Percentiles rank a stretch among this genome's conserved stretches.
Conservation (phyloP, 2,329 filamentous ascomycete genomes). For the Trichoderma asperellum region DNA sequence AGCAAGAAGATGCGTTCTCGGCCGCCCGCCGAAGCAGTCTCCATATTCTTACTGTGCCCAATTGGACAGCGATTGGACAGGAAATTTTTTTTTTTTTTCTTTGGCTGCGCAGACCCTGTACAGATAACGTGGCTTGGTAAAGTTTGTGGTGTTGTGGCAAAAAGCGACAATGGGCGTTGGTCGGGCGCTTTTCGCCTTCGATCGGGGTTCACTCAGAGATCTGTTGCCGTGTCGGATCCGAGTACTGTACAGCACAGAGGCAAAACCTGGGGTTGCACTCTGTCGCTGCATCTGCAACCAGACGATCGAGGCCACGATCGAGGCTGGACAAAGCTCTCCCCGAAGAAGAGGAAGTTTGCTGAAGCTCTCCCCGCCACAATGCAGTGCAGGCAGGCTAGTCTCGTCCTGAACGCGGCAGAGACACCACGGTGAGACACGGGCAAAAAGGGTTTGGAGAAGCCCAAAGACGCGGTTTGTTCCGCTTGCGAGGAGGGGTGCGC, state of each 20-base stretch:
- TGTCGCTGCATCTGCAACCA: constrained; percentile 8
- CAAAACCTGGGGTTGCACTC: constrained; percentile 24
- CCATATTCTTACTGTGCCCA: neutral
- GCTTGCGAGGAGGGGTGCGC: constrained; percentile 9
- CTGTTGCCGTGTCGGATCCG: constrained; percentile 14
- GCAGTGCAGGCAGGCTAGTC: neutral
- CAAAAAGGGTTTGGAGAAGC: neutral
- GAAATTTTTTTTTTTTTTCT: neutral
- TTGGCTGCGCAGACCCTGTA: neutral
- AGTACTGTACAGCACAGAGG: constrained; percentile 12
- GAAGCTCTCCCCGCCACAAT: neutral
- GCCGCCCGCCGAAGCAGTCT: constrained; percentile 18
- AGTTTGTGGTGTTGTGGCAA: constrained; percentile 27
- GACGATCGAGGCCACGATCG: neutral
- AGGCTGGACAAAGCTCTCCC: neutral
- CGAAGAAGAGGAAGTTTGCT: neutral
- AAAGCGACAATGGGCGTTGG: constrained; percentile 10
- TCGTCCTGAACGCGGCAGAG: neutral
- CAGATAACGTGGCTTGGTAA: constrained; percentile 24
- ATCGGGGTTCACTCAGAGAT: constrained; percentile 13
- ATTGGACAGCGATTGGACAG: neutral
- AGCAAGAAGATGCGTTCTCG: neutral
- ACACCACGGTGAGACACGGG: constrained; percentile 13
- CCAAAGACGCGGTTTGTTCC: neutral
- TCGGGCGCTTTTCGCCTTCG: constrained; percentile 15